These are phyloP conservation scores for Skeletonema menzelii DNA, from an alignment of 108 stramenopile genomes.

Conservation along the genomic window DNA sequence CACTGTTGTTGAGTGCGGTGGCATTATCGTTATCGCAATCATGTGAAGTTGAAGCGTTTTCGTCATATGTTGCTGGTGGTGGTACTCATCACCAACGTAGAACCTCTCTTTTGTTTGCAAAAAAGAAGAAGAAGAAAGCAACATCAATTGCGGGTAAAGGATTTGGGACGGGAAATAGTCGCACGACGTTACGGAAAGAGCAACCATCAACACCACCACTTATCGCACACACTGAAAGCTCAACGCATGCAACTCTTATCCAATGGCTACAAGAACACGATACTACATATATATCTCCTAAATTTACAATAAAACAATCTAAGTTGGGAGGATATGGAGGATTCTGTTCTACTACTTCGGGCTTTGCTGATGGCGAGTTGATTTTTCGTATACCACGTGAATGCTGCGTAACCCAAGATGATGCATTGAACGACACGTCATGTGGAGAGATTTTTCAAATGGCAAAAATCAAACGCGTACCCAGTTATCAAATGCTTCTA, in stretches of 20 bases:
- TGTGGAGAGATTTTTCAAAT: conserved; percentile 57
- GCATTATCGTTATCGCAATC: neutral
- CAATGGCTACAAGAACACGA: conserved; percentile 19
- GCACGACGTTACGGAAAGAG: neutral
- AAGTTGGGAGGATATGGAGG: conserved; percentile 60
- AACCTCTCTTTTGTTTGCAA: neutral
- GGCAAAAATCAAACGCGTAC: conserved; percentile 50
- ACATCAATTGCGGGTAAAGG: conserved; percentile 2
- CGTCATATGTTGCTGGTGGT: neutral
- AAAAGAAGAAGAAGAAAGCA: conserved; percentile 7
- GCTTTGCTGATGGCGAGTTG: conserved; percentile 49
- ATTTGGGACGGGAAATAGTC: neutral
- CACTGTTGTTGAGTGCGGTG: neutral
- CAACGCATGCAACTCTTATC: conserved; percentile 15
- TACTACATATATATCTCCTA: conserved; percentile 29
- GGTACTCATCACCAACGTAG: neutral
- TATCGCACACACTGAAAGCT: neutral
- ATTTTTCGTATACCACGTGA: conserved; percentile 63
- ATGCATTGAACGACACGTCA: conserved; percentile 38
- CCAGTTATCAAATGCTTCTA: conserved; percentile 57
- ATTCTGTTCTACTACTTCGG: conserved; percentile 41
- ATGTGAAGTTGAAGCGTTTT: neutral
- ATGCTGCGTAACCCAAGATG: conserved; percentile 61
- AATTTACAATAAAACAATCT: conserved; percentile 32
- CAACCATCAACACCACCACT: neutral